Evolutionary conservation across 2,329 filamentous ascomycete species (phyloP), one percentile per base, ranked within the genome.

Genomic region (Venturia aucupariae): DNA sequence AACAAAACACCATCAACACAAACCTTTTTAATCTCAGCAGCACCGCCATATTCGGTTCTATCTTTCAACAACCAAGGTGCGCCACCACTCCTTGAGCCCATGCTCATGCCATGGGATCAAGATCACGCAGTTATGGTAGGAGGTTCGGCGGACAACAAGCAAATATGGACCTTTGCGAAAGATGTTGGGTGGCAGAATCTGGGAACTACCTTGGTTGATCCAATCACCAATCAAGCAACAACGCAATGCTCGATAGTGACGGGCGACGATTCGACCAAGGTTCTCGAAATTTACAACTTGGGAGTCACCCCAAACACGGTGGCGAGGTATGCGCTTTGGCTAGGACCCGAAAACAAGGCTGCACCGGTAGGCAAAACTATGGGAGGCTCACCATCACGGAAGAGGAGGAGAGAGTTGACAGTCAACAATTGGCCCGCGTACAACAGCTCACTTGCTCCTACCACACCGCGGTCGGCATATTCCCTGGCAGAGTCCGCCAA

Each of bases 261-360:
- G 15, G 89, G 88, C 27, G 82, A 85, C 51, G 90, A 96, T 73
- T 86, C 83, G 35, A 92, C 89, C 75, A 92, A 90, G 72, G 85
- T 87, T 46, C 78, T 97, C 22, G 86, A 92, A 69, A 85, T 86
- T 13, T 96, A 94, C 69, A 86, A 96, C 72, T 83, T 92, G 76
- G 82, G 82, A 17, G 80, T 81, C 11, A 85, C 87, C 0, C 92
- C 93, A 3, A 96, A 95, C 72, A 76, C 79, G 7, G 89, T 96
- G 54, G 84, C 83, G 39, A 85, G 89, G 64, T 84, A 87, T 39
- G 82, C 90, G 22, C 75, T 96, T 17, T 75, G 88, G 60, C 83
- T 85, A 67, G 51, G 51, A 35, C 81, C 81, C 13, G 79, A 81
- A 48, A 89, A 89, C 19, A 68, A 72, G 17, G 72, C 78, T 13